Percentiles rank a stretch among this genome's conserved stretches.
phyloP scores from a whole-genome alignment of 164 flowering plant genomes.

The Malania oleifera region DNA sequence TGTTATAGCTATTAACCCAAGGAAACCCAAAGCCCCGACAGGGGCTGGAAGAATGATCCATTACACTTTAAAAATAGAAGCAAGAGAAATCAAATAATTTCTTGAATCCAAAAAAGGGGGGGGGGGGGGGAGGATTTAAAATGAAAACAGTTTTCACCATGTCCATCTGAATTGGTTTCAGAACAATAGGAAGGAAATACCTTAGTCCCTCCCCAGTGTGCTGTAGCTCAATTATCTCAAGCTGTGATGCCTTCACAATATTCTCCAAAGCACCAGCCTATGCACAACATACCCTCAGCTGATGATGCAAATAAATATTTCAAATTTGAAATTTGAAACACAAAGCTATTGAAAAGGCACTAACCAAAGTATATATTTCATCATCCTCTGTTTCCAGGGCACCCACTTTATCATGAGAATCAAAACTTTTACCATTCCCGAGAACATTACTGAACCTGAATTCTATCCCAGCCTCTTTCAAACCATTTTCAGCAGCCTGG shows the following conservation, averaged over 20 bases:
- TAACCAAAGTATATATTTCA: slow-evolving; percentile 78
- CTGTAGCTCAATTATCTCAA: slow-evolving; percentile 78
- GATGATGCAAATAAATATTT: neutral
- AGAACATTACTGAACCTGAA: slow-evolving; percentile 43
- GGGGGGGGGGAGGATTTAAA: too few species aligned
- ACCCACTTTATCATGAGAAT: slow-evolving; percentile 24
- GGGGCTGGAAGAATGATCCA: too few species aligned
- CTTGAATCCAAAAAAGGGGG: neutral
- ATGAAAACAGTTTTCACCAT: too few species aligned
- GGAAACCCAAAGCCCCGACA: too few species aligned
- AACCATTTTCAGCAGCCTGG: slow-evolving; percentile 81
- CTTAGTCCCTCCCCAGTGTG: slow-evolving; percentile 77
- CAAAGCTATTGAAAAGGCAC: slow-evolving; percentile 7
- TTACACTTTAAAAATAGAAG: too few species aligned
- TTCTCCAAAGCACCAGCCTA: slow-evolving; percentile 93
- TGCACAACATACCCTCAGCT: slow-evolving; percentile 4
- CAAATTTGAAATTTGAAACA: neutral
- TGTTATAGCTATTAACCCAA: too few species aligned
- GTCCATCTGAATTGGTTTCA: neutral
- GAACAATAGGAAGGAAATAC: slow-evolving; percentile 29
- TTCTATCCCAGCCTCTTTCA: slow-evolving; percentile 71
- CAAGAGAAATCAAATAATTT: too few species aligned
- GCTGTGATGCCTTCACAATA: slow-evolving; percentile 79
- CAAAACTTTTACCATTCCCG: slow-evolving; percentile 27
- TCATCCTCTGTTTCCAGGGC: slow-evolving; percentile 41